Percentiles rank a stretch among this genome's conserved stretches.
Evolutionary conservation across 2,329 filamentous ascomycete species (phyloP).

Genomic region (Pseudogymnoascus sp.): DNA sequence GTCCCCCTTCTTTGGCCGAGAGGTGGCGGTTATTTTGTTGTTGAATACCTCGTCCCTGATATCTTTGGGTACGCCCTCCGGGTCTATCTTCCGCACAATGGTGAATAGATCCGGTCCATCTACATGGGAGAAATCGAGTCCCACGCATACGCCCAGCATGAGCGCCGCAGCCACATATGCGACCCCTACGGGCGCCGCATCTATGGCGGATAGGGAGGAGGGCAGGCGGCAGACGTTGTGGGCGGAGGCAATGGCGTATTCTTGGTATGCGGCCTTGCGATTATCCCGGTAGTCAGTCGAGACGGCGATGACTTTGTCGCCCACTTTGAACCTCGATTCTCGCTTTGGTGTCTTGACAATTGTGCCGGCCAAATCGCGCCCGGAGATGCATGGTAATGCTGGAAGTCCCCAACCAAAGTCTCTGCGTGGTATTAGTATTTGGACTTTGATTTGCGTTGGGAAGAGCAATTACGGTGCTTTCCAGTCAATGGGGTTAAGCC

Average conservation of each 20-base stretch:
- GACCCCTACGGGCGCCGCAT: slow-evolving; percentile 26
- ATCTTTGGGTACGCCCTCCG: slow-evolving; percentile 49
- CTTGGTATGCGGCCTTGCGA: slow-evolving; percentile 26
- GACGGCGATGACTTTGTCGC: slow-evolving; percentile 39
- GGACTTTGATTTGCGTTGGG: slow-evolving; percentile 55
- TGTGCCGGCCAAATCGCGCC: slow-evolving; percentile 55
- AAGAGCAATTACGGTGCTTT: slow-evolving; percentile 63
- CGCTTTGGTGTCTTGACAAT: slow-evolving; percentile 44
- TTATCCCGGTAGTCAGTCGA: slow-evolving; percentile 28
- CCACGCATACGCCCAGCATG: slow-evolving; percentile 61
- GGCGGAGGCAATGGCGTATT: slow-evolving; percentile 45
- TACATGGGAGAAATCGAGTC: slow-evolving; percentile 53
- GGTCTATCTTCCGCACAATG: slow-evolving; percentile 41
- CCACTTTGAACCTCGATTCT: slow-evolving; percentile 43
- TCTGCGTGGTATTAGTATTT: slow-evolving; percentile 49
- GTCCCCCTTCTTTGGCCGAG: slow-evolving; percentile 53
- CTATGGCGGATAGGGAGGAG: slow-evolving; percentile 14
- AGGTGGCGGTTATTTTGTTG: slow-evolving; percentile 39
- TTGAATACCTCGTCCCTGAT: slow-evolving; percentile 56
- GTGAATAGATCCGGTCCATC: slow-evolving; percentile 50
- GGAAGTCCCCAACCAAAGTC: slow-evolving; percentile 28
- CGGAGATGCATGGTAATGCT: slow-evolving; percentile 25
- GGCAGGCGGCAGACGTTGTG: slow-evolving; percentile 27
- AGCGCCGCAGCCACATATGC: slow-evolving; percentile 55
- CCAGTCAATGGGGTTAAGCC: slow-evolving; percentile 75